Conservation (phyloP, 169 alveolate species). For the Amoebophrya sp. region DNA sequence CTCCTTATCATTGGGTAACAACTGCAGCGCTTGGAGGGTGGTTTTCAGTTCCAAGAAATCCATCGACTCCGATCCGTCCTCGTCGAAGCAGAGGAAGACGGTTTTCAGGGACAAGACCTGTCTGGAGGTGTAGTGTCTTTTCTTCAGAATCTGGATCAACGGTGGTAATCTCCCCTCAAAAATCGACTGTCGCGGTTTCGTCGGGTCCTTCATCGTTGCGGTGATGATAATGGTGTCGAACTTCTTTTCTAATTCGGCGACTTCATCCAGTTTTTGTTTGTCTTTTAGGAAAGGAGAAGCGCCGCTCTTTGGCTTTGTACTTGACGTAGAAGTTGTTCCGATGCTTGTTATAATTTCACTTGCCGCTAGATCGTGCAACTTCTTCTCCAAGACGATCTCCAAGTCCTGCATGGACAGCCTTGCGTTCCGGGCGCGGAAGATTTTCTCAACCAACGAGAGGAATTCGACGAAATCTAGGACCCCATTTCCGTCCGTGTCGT, state of each 20-base stretch:
- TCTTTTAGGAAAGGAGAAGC: background rate
- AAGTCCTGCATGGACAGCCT: background rate
- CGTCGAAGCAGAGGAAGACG: background rate
- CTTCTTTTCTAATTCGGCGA: background rate
- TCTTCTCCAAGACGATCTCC: background rate
- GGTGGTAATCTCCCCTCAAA: background rate
- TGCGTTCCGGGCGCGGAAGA: background rate
- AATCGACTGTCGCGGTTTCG: background rate
- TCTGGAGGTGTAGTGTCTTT: background rate
- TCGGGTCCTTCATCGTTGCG: background rate
- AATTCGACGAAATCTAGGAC: background rate
- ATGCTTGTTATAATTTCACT: background rate
- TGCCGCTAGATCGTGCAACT: background rate
- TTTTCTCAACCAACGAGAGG: background rate
- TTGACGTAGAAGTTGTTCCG: no score
- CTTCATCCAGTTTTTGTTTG: background rate
- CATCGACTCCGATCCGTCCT: background rate
- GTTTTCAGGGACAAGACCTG: background rate
- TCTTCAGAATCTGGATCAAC: background rate
- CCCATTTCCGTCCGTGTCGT: background rate
- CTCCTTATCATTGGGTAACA: no score
- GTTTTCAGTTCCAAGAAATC: background rate
- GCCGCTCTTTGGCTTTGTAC: no score
- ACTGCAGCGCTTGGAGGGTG: background rate
- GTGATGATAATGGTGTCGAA: background rate